Conservation (phyloP, 2,329 filamentous ascomycete genomes). For the Didymella pomorum region DNA sequence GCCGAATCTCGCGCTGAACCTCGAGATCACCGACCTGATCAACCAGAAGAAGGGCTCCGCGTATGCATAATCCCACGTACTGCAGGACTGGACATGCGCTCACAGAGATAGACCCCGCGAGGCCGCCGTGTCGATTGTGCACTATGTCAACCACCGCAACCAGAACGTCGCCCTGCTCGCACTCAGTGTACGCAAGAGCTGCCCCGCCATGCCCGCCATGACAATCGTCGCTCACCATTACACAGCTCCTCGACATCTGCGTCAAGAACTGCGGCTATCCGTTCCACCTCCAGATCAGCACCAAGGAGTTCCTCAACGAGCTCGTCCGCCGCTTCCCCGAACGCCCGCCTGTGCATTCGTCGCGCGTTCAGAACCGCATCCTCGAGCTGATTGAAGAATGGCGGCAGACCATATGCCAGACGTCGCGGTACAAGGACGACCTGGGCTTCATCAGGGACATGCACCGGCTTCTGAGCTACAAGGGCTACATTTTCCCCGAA, state of each 20-base stretch:
- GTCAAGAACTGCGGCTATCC: slow-evolving; percentile 99
- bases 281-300: slow-evolving; percentile 97
- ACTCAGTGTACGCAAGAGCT: slow-evolving; percentile 65
- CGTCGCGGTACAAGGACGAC: slow-evolving; percentile 96
- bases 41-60: slow-evolving; percentile 97
- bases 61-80: slow-evolving; percentile 51
- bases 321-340: slow-evolving; percentile 95
- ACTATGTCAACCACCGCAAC: slow-evolving; percentile 96
- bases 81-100: slow-evolving; percentile 21
- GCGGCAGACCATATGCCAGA: slow-evolving; percentile 97
- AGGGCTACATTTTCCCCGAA: slow-evolving; percentile 95
- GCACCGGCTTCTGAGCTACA: slow-evolving; percentile 94
- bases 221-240: slow-evolving; percentile 32
- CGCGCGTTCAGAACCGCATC: slow-evolving; percentile 89
- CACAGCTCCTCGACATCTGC: slow-evolving; percentile 89
- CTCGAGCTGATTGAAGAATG: slow-evolving; percentile 98
- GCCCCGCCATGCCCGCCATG: slow-evolving; percentile 18
- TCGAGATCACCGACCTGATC: slow-evolving; percentile 95
- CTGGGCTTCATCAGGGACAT: slow-evolving; percentile 96
- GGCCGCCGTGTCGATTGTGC: slow-evolving; percentile 90
- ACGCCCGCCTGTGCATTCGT: slow-evolving; percentile 83
- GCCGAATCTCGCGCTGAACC: slow-evolving; percentile 92
- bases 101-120: slow-evolving; percentile 73
- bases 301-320: slow-evolving; percentile 98
- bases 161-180: slow-evolving; percentile 92